Evolutionary conservation across 805 yeast genomes (phyloP).

Genomic region (Barnettozyma siamensis): DNA sequence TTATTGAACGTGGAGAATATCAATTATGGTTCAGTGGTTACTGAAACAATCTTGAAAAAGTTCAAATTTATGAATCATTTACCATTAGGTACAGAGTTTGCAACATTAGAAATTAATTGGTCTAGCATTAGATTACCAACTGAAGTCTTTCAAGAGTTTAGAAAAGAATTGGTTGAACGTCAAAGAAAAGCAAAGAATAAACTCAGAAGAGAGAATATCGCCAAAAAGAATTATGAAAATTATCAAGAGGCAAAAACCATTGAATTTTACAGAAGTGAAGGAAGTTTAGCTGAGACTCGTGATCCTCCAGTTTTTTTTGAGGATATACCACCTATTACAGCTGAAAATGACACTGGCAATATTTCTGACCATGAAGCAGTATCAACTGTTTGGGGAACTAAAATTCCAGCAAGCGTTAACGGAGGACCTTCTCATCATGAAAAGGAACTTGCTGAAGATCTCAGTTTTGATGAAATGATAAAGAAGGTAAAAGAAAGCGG

Average conservation of each 20-base stretch:
- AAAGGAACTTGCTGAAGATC: constrained; percentile 29
- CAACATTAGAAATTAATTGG: constrained; percentile 87
- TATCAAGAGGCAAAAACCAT: constrained; percentile 53
- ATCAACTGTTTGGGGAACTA: constrained; percentile 75
- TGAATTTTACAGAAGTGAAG: constrained; percentile 38
- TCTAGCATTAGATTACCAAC: constrained; percentile 34
- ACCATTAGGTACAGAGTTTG: constrained; percentile 81
- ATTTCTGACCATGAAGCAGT: not conserved
- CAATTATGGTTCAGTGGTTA: constrained; percentile 55
- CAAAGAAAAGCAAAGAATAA: constrained; percentile 44
- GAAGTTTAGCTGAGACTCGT: constrained; percentile 1
- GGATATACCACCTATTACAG: constrained; percentile 13
- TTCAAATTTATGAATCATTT: constrained; percentile 74
- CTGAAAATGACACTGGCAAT: constrained; percentile 24
- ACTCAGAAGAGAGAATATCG: constrained; percentile 54
- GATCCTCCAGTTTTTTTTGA: constrained; percentile 1
- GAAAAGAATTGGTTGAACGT: constrained; percentile 52
- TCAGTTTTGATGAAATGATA: constrained; percentile 23
- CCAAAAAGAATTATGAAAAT: constrained; percentile 48
- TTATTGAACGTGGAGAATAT: constrained; percentile 64
- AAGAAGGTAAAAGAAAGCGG: constrained; percentile 15
- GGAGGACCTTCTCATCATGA: constrained; percentile 24
- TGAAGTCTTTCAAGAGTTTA: constrained; percentile 41
- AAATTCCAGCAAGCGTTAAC: constrained; percentile 24
- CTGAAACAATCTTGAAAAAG: constrained; percentile 51